A percentile compares a stretch with the other conserved stretches of the same genome.
Conservation (phyloP, 2,329 filamentous ascomycete species). For the Lachnellula cervina region DNA sequence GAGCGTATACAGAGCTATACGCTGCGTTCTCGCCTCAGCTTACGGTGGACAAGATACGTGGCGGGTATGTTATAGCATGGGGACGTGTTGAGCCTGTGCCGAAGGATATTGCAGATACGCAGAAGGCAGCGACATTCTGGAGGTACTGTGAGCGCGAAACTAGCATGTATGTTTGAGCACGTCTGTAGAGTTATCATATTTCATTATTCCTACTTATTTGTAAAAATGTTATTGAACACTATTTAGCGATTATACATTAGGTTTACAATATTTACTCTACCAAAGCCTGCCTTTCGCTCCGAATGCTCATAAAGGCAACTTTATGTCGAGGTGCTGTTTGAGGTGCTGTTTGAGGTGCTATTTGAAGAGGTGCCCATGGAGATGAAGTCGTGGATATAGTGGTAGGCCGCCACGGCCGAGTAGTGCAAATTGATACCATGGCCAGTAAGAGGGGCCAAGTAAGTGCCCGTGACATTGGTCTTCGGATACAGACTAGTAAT, state of each 20-base stretch:
- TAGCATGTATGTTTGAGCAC: not conserved
- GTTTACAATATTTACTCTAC: too few relatives aligned
- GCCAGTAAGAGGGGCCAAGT: not conserved
- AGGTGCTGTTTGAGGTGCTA: too few relatives aligned
- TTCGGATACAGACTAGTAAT: not conserved
- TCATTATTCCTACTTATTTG: too few relatives aligned
- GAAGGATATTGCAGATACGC: constrained; percentile 15
- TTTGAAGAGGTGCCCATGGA: not conserved
- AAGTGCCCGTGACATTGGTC: not conserved
- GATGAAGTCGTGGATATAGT: not conserved
- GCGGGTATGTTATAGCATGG: constrained; percentile 40
- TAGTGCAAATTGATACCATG: constrained; percentile 4
- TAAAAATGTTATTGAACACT: too few relatives aligned
- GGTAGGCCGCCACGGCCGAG: not conserved
- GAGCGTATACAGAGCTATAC: constrained; percentile 36
- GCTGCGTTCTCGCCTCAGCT: constrained; percentile 32
- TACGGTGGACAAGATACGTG: constrained; percentile 27
- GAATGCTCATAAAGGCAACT: too few relatives aligned
- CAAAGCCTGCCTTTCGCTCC: too few relatives aligned
- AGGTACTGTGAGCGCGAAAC: constrained; percentile 33
- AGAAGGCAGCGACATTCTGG: constrained; percentile 33
- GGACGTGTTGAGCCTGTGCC: constrained; percentile 30
- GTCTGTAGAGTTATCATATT: too few relatives aligned
- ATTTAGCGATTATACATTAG: too few relatives aligned
- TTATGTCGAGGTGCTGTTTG: too few relatives aligned